These are phyloP conservation scores for Curvularia verruculosa DNA, from an alignment of 2,329 filamentous ascomycete species.

Conservation along the genomic window DNA sequence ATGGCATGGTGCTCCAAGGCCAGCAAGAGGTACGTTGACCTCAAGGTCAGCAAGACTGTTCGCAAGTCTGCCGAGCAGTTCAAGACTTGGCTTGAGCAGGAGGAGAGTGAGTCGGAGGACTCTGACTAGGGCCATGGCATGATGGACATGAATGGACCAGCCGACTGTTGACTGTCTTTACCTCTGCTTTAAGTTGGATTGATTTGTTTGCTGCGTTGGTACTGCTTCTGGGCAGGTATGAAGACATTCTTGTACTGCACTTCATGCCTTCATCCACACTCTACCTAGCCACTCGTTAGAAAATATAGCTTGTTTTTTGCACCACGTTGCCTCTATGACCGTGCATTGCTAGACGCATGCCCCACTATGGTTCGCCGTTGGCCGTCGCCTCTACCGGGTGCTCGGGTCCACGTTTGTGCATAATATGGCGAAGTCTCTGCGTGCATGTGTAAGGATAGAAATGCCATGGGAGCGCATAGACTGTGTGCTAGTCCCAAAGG, in stretches of 20 bases:
- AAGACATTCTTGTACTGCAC: constrained; percentile 13
- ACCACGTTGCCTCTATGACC: constrained; percentile 6
- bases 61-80: constrained; percentile 94
- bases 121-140: constrained; percentile 30
- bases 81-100: constrained; percentile 85
- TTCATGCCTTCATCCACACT: constrained; percentile 16
- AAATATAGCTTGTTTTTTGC: constrained; percentile 16
- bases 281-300: constrained; percentile 21
- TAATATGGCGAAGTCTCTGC: constrained; percentile 22
- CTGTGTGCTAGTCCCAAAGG: not conserved
- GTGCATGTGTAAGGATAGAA: not conserved
- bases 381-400: constrained; percentile 17
- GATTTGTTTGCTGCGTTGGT: constrained; percentile 11
- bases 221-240: constrained; percentile 2
- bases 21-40: constrained; percentile 97
- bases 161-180: constrained; percentile 18
- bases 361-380: constrained; percentile 12
- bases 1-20: constrained; percentile 92
- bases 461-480: not conserved
- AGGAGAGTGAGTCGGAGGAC: constrained; percentile 65
- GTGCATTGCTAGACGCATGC: constrained; percentile 14
- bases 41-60: constrained; percentile 89
- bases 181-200: constrained; percentile 16
- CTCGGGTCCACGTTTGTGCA: constrained; percentile 18
- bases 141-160: constrained; percentile 9